phyloP scores from a whole-genome alignment of 345 rosid genomes.

The Eucalyptus sp. region DNA sequence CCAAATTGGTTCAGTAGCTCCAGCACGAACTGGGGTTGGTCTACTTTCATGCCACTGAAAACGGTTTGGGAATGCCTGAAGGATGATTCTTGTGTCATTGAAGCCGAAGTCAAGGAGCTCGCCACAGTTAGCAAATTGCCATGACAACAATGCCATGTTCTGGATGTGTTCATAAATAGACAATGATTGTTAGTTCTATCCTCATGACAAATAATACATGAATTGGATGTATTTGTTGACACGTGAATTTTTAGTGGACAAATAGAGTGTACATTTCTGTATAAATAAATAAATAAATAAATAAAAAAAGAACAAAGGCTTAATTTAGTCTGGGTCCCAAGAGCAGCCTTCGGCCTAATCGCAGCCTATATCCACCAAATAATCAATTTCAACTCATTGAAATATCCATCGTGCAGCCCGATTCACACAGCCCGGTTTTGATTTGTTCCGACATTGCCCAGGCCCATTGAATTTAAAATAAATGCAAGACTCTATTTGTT shows the following conservation, averaged over 20 bases:
- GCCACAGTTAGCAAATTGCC: neutral
- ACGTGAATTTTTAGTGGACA: neutral
- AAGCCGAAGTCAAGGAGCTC: neutral
- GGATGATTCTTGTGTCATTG: neutral
- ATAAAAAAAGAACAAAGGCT: neutral
- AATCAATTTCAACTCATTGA: neutral
- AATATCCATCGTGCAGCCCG: neutral
- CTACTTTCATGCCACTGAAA: fast-evolving
- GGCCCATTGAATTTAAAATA: neutral
- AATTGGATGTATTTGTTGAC: neutral
- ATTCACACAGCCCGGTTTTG: neutral
- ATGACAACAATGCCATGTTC: neutral
- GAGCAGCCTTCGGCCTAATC: neutral
- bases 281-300: too few relatives aligned
- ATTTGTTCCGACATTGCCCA: neutral
- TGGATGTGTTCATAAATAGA: neutral
- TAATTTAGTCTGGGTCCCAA: neutral
- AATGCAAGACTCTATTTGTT: fast-evolving
- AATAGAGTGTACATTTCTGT: neutral
- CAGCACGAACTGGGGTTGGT: fast-evolving
- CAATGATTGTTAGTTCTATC: neutral
- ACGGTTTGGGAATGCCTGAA: fast-evolving
- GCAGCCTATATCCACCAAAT: neutral
- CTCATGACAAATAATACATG: neutral
- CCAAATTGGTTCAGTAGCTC: fast-evolving